Evolutionary conservation across 2,329 filamentous ascomycete genomes (phyloP), one percentile per base, ranked within the genome.

Genomic region (Thermoascus crustaceus): DNA sequence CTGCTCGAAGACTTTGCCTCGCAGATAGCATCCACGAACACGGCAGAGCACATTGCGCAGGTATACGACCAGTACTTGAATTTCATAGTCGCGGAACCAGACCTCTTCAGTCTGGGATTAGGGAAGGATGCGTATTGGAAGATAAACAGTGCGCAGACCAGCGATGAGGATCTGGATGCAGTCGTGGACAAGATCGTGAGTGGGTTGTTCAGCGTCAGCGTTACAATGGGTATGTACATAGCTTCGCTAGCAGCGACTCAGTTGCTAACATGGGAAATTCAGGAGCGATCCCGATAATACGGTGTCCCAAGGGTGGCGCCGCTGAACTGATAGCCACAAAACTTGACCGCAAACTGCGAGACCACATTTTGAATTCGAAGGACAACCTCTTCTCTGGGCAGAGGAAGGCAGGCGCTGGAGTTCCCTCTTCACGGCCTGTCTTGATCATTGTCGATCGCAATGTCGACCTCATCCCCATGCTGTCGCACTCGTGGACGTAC

Each of bases 21-120:
- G 10, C 80, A 94, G 57, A 93, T 89, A 7, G 88, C 86, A 4
- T 68, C 82, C 19, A 79, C 86, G 8, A 85, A 81, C 17, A 94
- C 87, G 0, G 80, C 89, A 4, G 89, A 96, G 49, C 79, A 84
- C 51, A 88, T 98, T 43, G 80, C 88, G 2, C 88, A 95, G 53
- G 76, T 98, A 5, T 98, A 81, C 51, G 91, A 98, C 57, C 91
- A 98, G 58, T 96, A 96, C 55, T 71, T 98, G 35, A 96, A 98
- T 63, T 98, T 96, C 54, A 84, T 96, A 44, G 89, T 96, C 26
- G 85, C 85, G 21, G 91, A 98, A 58, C 88, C 89, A 4, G 89
- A 96, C 57, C 71, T 98, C 4, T 98, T 98, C 65, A 94, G 85
- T 54, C 68, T 98, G 42, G 88, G 88, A 7, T 84, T 96, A 75